These are phyloP conservation scores for Platismatia glauca DNA, from an alignment of 495 filamentous ascomycete genomes.

Conservation along the genomic window DNA sequence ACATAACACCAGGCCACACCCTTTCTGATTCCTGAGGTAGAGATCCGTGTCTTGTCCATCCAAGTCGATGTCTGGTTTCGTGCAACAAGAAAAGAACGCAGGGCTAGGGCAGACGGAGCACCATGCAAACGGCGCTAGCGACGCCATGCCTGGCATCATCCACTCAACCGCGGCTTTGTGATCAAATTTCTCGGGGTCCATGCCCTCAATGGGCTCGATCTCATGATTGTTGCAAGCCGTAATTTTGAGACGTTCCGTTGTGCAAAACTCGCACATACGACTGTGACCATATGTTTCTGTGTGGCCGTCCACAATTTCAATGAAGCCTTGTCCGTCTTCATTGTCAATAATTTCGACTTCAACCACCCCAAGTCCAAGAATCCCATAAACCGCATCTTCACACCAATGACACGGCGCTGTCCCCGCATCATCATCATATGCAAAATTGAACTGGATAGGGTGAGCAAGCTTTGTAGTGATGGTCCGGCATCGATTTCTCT, in stretches of 20 bases:
- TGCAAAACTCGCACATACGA: slow-evolving; percentile 35
- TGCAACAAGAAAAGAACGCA: slow-evolving; percentile 31
- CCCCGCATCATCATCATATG: slow-evolving; percentile 9
- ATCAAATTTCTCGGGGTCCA: slow-evolving; percentile 21
- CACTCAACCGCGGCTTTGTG: slow-evolving; percentile 24
- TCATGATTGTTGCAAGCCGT: slow-evolving; percentile 29
- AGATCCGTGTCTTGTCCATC: slow-evolving; percentile 18
- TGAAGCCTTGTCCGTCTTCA: slow-evolving; percentile 24
- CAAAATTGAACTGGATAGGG: slow-evolving; percentile 33
- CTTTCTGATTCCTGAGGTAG: slow-evolving; percentile 17
- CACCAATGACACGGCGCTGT: slow-evolving; percentile 35
- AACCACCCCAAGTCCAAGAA: slow-evolving; percentile 31
- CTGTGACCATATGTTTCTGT: slow-evolving; percentile 23
- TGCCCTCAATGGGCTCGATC: slow-evolving; percentile 22
- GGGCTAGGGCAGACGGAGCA: slow-evolving; percentile 36
- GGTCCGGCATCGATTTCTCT: slow-evolving; percentile 2
- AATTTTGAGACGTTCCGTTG: slow-evolving; percentile 28
- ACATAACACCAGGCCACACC: slow-evolving; percentile 37
- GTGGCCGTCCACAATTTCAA: slow-evolving; percentile 32
- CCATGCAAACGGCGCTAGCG: slow-evolving; percentile 26
- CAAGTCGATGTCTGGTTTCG: slow-evolving; percentile 13
- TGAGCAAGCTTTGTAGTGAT: slow-evolving; percentile 34
- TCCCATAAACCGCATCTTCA: slow-evolving; percentile 27
- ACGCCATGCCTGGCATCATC: slow-evolving; percentile 20
- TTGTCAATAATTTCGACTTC: slow-evolving; percentile 27